Conservation (phyloP, 768 basidiomycete species). For the Peribolospora kevripleyi region DNA sequence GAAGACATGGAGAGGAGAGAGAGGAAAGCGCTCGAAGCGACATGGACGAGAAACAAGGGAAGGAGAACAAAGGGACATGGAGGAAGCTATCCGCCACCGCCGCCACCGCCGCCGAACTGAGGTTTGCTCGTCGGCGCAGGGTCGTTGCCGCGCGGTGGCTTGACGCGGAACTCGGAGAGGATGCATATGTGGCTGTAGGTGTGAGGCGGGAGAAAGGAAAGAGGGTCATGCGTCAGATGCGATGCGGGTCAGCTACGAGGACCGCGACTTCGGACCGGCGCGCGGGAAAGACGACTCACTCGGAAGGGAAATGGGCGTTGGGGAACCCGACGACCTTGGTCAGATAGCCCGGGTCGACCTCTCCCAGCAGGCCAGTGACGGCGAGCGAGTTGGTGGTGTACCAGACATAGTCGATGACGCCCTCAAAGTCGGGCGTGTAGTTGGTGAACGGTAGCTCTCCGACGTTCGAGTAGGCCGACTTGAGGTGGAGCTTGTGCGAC, state of each 20-base stretch:
- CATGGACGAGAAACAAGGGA: background rate
- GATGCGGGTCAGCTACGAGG: slow-evolving; percentile 10
- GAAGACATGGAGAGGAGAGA: background rate
- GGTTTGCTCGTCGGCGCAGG: background rate
- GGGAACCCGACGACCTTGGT: slow-evolving; percentile 89
- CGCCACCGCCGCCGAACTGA: too few relatives aligned
- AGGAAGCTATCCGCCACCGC: background rate
- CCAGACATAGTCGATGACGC: slow-evolving; percentile 83
- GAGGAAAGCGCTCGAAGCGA: background rate
- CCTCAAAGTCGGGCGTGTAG: slow-evolving; percentile 64
- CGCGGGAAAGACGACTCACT: slow-evolving; percentile 34
- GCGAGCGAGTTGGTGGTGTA: slow-evolving; percentile 48
- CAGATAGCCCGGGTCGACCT: slow-evolving; percentile 61
- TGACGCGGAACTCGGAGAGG: slow-evolving; percentile 51
- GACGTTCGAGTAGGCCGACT: slow-evolving; percentile 50
- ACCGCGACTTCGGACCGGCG: background rate
- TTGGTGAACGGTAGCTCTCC: slow-evolving; percentile 60
- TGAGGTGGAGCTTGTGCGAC: slow-evolving; percentile 50
- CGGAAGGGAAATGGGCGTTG: slow-evolving; percentile 84
- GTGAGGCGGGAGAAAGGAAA: slow-evolving; percentile 1
- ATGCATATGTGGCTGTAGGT: slow-evolving; percentile 42
- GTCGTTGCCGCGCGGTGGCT: slow-evolving; percentile 18
- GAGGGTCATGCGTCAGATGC: background rate
- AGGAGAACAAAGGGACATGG: background rate
- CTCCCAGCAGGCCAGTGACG: slow-evolving; percentile 63